Conservation (phyloP, 2,329 filamentous ascomycete genomes). For the Colletotrichum phormii region DNA sequence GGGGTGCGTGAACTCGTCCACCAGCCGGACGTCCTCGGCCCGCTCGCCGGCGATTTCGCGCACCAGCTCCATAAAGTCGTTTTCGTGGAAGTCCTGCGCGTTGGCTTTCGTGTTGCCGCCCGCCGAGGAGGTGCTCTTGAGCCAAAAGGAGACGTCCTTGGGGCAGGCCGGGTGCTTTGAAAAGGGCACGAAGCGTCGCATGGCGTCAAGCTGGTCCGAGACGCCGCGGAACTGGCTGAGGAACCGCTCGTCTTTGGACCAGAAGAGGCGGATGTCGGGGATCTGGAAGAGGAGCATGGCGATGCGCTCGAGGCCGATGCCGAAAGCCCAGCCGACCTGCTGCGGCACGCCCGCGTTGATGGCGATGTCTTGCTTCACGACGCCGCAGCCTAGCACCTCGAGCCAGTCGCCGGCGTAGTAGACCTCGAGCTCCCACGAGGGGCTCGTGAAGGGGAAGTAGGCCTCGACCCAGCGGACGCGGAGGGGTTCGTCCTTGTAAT, state of each 20-base stretch:
- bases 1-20: conserved; percentile 90
- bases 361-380: conserved; percentile 86
- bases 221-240: conserved; percentile 83
- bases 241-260: conserved; percentile 88
- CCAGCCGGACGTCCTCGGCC: conserved; percentile 87
- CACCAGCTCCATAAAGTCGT: conserved; percentile 97
- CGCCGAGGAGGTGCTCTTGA: conserved; percentile 63
- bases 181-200: conserved; percentile 83
- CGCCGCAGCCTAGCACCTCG: conserved; percentile 92
- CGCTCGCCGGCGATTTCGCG: conserved; percentile 83
- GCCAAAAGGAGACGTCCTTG: conserved; percentile 96
- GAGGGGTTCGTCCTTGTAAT: conserved; percentile 75
- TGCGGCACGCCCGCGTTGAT: conserved; percentile 79
- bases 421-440: conserved; percentile 96
- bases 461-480: conserved; percentile 95
- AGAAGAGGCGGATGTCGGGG: conserved; percentile 96
- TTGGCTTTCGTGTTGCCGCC: conserved; percentile 57
- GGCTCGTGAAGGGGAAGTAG: conserved; percentile 97
- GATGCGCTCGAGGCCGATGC: conserved; percentile 91
- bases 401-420: conserved; percentile 96
- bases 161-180: conserved; percentile 91
- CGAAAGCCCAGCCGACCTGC: conserved; percentile 94
- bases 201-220: conserved; percentile 58
- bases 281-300: conserved; percentile 98
- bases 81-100: conserved; percentile 80